Evolutionary conservation across 495 filamentous ascomycete species (phyloP), one percentile per base, ranked within the genome.

Genomic region (Saxispiralis lemnorum): DNA sequence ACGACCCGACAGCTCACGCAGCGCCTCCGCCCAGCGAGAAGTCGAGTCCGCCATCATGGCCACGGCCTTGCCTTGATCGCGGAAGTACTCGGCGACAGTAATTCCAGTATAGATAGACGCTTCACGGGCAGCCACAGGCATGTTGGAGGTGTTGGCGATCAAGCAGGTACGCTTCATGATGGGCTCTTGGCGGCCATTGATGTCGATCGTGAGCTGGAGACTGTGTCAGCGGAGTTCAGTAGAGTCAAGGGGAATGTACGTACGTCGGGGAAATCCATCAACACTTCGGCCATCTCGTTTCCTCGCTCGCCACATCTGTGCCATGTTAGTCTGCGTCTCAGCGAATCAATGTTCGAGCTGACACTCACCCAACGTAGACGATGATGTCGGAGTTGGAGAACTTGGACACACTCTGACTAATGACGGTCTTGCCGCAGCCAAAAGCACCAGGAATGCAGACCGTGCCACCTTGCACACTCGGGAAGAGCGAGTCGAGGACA

Each of bases 41-140:
- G 88, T 84, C 18, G 88, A 95, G 64, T 99, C 92, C 43, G 89
- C 92, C 88, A 99, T 96, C 89, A 99, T 96, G 51, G 89, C 85
- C 14, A 96, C 88, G 60, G 88, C 73, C 67, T 95, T 93, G 51
- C 89, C 89, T 66, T 95, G 87, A 56, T 99, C 89, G 62, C 89
- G 80, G 74, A 95, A 95, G 60, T 99, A 97, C 63, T 97, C 88
- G 35, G 92, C 85, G 7, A 96, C 79, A 1, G 89, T 96, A 52
- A 96, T 96, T 60, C 92, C 89, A 30, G 89, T 99, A 66, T 96
- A 99, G 58, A 99, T 99, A 36, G 89, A 99, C 46, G 89, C 89
- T 63, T 99, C 89, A 66, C 89, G 86, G 40, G 89, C 89, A 45
- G 89, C 89, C 57, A 99, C 89, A 49, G 89, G 89, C 89, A 99